Percentiles rank a stretch among this genome's conserved stretches.
Conservation (phyloP, 75 land plant genomes). For the Chamaecyparis obtusa region DNA sequence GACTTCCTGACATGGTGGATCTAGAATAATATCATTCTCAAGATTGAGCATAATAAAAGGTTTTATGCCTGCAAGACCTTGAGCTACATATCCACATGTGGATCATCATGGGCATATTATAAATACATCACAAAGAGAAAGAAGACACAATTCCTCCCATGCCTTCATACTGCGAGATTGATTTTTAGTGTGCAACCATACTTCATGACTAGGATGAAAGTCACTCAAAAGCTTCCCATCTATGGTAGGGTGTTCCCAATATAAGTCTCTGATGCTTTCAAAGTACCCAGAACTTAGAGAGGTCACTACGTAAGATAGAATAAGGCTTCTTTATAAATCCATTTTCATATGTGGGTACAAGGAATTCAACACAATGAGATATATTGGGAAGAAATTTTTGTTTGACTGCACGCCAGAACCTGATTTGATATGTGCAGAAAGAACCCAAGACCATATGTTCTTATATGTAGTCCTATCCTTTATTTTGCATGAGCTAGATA, state of each 20-base stretch:
- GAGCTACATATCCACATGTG: conserved; percentile 88
- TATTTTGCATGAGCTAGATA: conserved; percentile 61
- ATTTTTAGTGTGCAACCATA: conserved; percentile 44
- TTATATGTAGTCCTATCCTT: conserved; percentile 71
- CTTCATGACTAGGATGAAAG: conserved; percentile 81
- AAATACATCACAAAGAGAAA: conserved; percentile 63
- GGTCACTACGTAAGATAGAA: conserved; percentile 66
- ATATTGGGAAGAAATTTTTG: conserved; percentile 54
- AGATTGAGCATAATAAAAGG: conserved; percentile 67
- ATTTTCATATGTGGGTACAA: not conserved
- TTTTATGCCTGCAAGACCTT: conserved; percentile 72
- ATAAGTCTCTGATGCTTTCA: conserved; percentile 52
- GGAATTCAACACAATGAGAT: conserved; percentile 5
- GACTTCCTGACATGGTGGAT: conserved; percentile 59
- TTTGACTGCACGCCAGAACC: conserved; percentile 39
- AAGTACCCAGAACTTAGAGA: conserved; percentile 62
- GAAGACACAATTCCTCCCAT: conserved; percentile 85
- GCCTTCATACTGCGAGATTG: conserved; percentile 66
- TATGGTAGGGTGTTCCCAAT: conserved; percentile 53
- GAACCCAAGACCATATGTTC: conserved; percentile 40
- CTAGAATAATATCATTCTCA: conserved; percentile 32
- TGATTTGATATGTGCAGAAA: conserved; percentile 42
- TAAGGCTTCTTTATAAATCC: conserved; percentile 21
- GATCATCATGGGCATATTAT: conserved; percentile 81
- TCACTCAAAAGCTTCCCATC: conserved; percentile 50